Base-by-base conservation (phyloP, 805 yeast species). In the Komagataella kurtzmanii region DNA sequence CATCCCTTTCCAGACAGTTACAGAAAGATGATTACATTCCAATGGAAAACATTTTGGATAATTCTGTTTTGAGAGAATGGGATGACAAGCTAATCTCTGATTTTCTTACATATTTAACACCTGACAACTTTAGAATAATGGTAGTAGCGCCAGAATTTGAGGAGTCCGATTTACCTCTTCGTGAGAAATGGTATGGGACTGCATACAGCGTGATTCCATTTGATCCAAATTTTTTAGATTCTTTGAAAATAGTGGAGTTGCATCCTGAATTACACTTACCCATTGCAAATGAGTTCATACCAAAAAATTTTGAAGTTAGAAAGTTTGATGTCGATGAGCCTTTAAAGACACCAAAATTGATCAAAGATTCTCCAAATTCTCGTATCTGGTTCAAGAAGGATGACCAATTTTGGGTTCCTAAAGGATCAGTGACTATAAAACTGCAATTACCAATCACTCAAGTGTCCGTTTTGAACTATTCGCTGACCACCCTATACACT, bases 101-200 rank as follows among this genome's bases (percentile, higher is more conserved):
- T 12, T 79, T 76, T 55, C 74, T 76, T 12, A 57, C 66, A 0
- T 69, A 70, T 52, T 70, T 91, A 52, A 74, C 61, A 45, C 75
- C 82, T 0, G 70, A 75, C 19, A 88, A 87, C 57, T 76, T 85
- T 58, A 74, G 88, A 54, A 69, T 79, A 4, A 67, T 74, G 47
- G 62, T 90, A 23, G 69, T 80, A 12, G 71, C 77, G 30, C 81
- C 70, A 65, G 77, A 64, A 56, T 72, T 79, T 50, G 73, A 73
- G 6, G 74, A 80, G 3, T 75, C 75, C 2, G 67, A 58, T 1
- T 30, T 30, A 2, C 69, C 73, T 51, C 56, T 66, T 14, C 71
- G 61, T 18, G 99, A 91, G 63, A 73, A 79, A 60, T 91, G 97
- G 96, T 91, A 93, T 62, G 96, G 95, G 3, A 88, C 97, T 0